phyloP scores from a whole-genome alignment of 352 stramenopile genomes.

The Pythium apleroticum region DNA sequence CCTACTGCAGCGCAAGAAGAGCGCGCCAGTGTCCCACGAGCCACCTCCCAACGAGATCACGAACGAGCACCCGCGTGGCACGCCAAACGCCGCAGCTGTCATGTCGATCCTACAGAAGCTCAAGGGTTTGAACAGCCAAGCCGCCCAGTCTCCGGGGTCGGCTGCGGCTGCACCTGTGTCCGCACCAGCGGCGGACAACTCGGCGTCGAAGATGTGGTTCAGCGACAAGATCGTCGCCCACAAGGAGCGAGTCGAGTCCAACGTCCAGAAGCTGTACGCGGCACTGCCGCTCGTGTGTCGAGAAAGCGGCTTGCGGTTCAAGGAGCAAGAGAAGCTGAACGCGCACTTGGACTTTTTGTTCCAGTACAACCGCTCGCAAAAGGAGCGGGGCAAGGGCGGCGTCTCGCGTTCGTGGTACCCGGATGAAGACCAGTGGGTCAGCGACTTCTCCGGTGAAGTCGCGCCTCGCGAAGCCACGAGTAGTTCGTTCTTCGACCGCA shows the following conservation, averaged over 20 bases:
- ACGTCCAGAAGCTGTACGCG: constrained; percentile 85
- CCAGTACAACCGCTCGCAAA: constrained; percentile 80
- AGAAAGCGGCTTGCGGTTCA: constrained; percentile 79
- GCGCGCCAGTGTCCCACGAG: constrained; percentile 1
- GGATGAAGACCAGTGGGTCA: constrained; percentile 79
- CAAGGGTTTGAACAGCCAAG: constrained; percentile 48
- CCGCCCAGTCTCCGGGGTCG: not conserved
- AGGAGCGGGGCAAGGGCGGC: constrained; percentile 79
- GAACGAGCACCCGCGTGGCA: constrained; percentile 43
- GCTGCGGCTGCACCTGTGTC: constrained; percentile 11
- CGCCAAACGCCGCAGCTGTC: constrained; percentile 65
- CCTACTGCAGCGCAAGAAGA: constrained; percentile 73
- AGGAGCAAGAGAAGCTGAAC: constrained; percentile 73
- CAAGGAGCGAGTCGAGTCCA: constrained; percentile 84
- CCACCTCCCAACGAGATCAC: constrained; percentile 43
- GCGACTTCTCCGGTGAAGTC: constrained; percentile 62
- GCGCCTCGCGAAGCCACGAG: constrained; percentile 69
- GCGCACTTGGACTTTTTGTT: constrained; percentile 87
- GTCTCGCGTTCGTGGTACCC: constrained; percentile 84
- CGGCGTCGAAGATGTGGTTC: constrained; percentile 80
- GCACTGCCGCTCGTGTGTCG: constrained; percentile 77
- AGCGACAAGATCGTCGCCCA: constrained; percentile 80
- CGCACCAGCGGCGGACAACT: constrained; percentile 21
- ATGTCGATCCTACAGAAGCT: constrained; percentile 88
- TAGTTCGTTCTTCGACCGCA: constrained; percentile 75